Evolutionary conservation across 2,329 filamentous ascomycete species (phyloP), one percentile per base, ranked within the genome.

Genomic region (Trichoderma breve): DNA sequence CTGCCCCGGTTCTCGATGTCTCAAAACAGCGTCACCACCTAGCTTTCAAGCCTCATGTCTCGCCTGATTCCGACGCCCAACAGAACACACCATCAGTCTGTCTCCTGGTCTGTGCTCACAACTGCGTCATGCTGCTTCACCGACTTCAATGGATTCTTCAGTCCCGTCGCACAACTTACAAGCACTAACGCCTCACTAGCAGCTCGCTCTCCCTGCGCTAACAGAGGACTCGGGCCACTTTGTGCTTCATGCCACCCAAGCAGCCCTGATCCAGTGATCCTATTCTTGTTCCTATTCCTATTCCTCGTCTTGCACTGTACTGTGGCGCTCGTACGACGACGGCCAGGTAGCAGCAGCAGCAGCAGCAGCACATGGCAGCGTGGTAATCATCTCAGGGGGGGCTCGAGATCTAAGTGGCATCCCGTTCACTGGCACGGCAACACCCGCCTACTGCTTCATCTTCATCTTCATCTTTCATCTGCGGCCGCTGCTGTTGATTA

Each of bases 51-150:
- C 18, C n/a, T 21, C n/a, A 34, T 34, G n/a, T 11, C 51, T 18
- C 32, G 18, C 64, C 64, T 14, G 32, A 57, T 43, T 15, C 51
- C 18, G 18, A 47, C 34, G 24, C 32, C 63, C n/a, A 36, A 36
- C 5, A 36, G 34, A 36, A 36, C 64, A 67, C 32, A 51, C 43
- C 32, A 67, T 36, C 64, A 14, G 34, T 34, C 39, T 21, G 18
- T 43, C 30, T 62, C 28, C 57, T 70, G 57, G 66, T 70, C 66
- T 70, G 66, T 70, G 66, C 66, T 53, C 64, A n/a, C 14, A 47
- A 47, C 36, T 51, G 57, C 57, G 57, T 62, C 66, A 62, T 70
- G 39, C 15, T 43, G 66, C 66, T 32, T 70, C 57, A 70, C 66
- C 66, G 66, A 70, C 66, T 70, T 32, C 24, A 12, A 36, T 24